A percentile compares a stretch with the other conserved stretches of the same genome.
phyloP scores from a whole-genome alignment of 176 grass and related monocot species.

The Alloteropsis semialata region DNA sequence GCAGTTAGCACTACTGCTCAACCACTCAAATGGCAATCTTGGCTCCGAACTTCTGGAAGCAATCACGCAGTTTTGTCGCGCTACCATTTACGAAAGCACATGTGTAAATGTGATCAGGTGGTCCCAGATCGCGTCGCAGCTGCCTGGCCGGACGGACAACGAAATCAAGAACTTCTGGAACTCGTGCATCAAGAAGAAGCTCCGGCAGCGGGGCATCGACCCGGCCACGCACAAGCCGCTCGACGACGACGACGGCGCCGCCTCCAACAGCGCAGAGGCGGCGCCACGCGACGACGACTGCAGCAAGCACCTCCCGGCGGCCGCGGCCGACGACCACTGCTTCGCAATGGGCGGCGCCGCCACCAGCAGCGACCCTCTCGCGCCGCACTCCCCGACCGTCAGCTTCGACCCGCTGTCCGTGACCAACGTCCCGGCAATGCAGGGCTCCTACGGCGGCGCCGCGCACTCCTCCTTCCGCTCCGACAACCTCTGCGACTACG shows the following conservation, averaged over 20 bases:
- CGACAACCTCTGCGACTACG: conserved; percentile 38
- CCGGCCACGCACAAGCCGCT: conserved; percentile 71
- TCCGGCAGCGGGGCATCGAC: conserved; percentile 72
- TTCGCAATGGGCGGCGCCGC: neutral
- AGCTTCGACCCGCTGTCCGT: conserved; percentile 56
- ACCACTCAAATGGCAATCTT: neutral
- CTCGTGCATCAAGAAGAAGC: conserved; percentile 92
- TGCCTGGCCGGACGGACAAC: conserved; percentile 86
- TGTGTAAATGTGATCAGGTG: conserved; percentile 41
- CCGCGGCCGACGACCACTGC: neutral
- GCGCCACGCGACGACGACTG: neutral
- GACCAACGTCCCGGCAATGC: conserved; percentile 41
- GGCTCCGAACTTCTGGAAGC: neutral
- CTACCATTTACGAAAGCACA: neutral
- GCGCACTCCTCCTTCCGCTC: conserved; percentile 25
- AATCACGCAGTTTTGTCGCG: neutral
- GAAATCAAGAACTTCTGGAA: conserved; percentile 99
- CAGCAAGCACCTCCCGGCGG: neutral
- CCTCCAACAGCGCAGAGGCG: neutral
- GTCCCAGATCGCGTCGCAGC: conserved; percentile 92
- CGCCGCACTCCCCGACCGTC: conserved; percentile 29
- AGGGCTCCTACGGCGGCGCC: conserved; percentile 5
- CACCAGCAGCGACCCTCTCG: neutral
- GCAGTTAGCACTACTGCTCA: neutral
- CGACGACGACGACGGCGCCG: neutral